Evolutionary conservation across 768 basidiomycete species (phyloP).

Genomic region (Peribolospora baueri): DNA sequence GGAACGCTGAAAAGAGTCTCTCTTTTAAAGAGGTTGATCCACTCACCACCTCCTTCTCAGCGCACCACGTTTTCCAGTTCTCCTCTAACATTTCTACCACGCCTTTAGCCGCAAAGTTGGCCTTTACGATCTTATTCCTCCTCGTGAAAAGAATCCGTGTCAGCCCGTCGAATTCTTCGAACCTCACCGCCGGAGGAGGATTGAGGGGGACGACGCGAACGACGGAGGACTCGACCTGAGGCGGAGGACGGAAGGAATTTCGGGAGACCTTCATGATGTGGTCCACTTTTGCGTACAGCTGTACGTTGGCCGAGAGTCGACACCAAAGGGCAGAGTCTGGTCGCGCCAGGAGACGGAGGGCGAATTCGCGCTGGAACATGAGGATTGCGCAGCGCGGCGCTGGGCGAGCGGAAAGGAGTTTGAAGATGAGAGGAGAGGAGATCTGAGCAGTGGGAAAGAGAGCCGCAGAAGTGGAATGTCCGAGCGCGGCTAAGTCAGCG

Average conservation of each 20-base stretch:
- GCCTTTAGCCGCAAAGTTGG: slow-evolving; percentile 69
- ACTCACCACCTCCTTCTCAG: slow-evolving; percentile 32
- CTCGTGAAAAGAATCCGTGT: slow-evolving; percentile 71
- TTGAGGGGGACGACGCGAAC: slow-evolving; percentile 74
- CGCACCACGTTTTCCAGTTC: slow-evolving; percentile 80
- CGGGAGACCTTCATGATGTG: slow-evolving; percentile 89
- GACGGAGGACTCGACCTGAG: slow-evolving; percentile 78
- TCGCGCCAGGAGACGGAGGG: slow-evolving; percentile 62
- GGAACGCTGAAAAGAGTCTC: background rate
- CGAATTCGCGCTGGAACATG: slow-evolving; percentile 99
- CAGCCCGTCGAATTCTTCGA: slow-evolving; percentile 93
- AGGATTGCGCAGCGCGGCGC: slow-evolving; percentile 81
- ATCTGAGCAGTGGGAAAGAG: slow-evolving; percentile 25
- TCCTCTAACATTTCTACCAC: slow-evolving; percentile 82
- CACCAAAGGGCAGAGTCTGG: slow-evolving; percentile 77
- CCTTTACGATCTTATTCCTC: slow-evolving; percentile 70
- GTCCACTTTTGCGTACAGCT: slow-evolving; percentile 89
- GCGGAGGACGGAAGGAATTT: slow-evolving; percentile 89
- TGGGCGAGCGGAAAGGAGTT: slow-evolving; percentile 83
- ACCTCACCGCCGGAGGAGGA: slow-evolving; percentile 82
- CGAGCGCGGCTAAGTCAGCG: background rate
- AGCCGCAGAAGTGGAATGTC: background rate
- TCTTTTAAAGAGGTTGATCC: background rate
- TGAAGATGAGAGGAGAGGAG: slow-evolving; percentile 90
- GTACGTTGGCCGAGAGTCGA: slow-evolving; percentile 81